Evolutionary conservation across 306 rosid genomes (phyloP).

Genomic region (Gastrolobium villosum): DNA sequence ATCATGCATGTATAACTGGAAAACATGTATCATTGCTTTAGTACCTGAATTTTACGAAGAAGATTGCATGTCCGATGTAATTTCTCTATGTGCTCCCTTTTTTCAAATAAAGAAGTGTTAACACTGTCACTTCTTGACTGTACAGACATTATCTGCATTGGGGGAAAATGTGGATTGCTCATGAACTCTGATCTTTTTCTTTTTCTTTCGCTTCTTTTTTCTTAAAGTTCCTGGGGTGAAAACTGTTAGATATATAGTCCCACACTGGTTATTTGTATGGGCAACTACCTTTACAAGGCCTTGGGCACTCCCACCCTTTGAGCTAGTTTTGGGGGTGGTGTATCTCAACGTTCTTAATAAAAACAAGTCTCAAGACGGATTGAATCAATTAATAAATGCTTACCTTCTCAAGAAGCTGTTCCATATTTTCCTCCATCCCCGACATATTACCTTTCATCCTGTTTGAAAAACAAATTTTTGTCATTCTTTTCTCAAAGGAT

Average conservation of each 20-base stretch:
- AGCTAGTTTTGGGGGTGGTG: too few relatives aligned
- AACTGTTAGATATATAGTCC: too few relatives aligned
- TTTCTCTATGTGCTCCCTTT: conserved; percentile 88
- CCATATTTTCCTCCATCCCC: conserved; percentile 95
- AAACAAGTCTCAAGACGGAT: background rate
- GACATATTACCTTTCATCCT: conserved; percentile 93
- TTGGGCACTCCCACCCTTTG: too few relatives aligned
- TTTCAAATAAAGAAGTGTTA: conserved; percentile 80
- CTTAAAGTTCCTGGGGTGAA: background rate
- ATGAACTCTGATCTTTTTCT: background rate
- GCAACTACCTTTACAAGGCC: too few relatives aligned
- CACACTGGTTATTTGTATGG: too few relatives aligned
- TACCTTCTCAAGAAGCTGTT: conserved; percentile 87
- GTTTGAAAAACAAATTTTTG: conserved; percentile 23
- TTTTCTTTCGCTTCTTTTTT: background rate
- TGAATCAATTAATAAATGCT: conserved; percentile 18
- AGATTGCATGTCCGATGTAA: conserved; percentile 83
- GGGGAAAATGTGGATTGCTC: background rate
- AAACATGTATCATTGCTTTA: conserved; percentile 6
- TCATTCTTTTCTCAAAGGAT: conserved; percentile 3
- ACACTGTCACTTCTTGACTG: conserved; percentile 92
- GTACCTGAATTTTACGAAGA: conserved; percentile 94
- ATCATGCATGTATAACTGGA: background rate
- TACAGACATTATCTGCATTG: conserved; percentile 85
- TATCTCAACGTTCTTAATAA: too few relatives aligned